Base-by-base conservation (phyloP, 106 monocot genomes). In the Dendrobium huoshanense region DNA sequence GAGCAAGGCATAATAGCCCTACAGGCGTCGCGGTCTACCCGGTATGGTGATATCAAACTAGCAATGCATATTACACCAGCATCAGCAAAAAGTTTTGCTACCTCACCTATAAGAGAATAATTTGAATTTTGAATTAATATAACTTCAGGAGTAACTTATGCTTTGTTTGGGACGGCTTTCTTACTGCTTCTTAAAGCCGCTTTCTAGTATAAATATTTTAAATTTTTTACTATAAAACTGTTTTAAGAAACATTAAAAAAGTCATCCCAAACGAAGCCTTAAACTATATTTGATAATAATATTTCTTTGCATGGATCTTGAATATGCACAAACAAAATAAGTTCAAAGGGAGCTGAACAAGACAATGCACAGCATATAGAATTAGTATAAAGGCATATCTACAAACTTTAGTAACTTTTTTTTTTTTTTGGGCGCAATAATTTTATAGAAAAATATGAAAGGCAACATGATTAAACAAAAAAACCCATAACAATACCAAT, bases 21-120 rank as follows among this genome's bases (percentile, higher is more conserved):
- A 41, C 96, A 96, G 24, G 91, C 85, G 83, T 94, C 93, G 24
- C 93, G 88, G 24, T 96, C 96, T 78, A 79, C 87, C 81, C 96
- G 88, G 73, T 94, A 96, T 73, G 96, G 96, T 79, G 96, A 96
- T 83, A 94, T 96, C 84, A 96, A 90, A 83, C 96, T 88, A 24
- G 91, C 91, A 79, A 96, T 96, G 79, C 96, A 96, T 79, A 96
- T 96, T 51, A 96, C 81, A 74, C 96, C 96, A 80, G 91, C 90
- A 92, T 96, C 96, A 20, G 96, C 93, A 86, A 96, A 96, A 15
- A 96, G 91, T 76, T 96, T 96, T 79, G 96, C 93, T 61, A 96
- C 92, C 80, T 96, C 96, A 42, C 96, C 96, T 96, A 72, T 24
- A 81, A 80, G 65, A 68, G 16, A 77, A 25, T 65, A 65, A 27